Conservation (phyloP, 352 stramenopile genomes). For the Phytophthora tubulina region DNA sequence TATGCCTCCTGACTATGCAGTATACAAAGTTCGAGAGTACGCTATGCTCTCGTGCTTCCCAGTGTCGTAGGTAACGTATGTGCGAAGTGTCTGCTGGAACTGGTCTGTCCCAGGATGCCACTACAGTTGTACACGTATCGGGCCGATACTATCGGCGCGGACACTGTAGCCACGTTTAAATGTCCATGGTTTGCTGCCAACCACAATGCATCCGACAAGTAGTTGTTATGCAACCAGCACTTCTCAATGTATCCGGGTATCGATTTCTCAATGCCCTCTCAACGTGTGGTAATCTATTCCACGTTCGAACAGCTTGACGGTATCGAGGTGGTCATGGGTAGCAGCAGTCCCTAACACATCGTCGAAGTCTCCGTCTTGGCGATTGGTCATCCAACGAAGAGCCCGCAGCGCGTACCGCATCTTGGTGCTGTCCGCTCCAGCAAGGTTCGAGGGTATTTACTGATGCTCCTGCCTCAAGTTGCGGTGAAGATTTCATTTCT, state of each 20-base stretch:
- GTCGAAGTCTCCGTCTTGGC: neutral
- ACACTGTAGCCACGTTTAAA: too few relatives aligned
- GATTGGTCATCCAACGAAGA: too few relatives aligned
- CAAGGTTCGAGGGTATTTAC: neutral
- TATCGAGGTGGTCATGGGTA: slow-evolving; percentile 14
- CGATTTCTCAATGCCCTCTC: neutral
- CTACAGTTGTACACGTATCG: too few relatives aligned
- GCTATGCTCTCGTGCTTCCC: too few relatives aligned
- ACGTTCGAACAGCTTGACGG: slow-evolving; percentile 9
- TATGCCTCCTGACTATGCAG: too few relatives aligned
- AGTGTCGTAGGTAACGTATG: too few relatives aligned
- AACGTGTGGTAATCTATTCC: neutral
- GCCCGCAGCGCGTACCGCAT: slow-evolving; percentile 3
- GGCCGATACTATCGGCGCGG: neutral
- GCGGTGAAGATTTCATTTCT: slow-evolving; percentile 4
- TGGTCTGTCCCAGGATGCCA: too few relatives aligned
- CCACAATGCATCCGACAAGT: neutral
- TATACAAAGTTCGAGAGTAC: too few relatives aligned
- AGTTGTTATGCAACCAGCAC: neutral
- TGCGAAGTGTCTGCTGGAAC: too few relatives aligned
- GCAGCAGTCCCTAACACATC: neutral
- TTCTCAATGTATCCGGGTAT: too few relatives aligned
- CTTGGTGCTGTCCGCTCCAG: neutral
- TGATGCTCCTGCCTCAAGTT: slow-evolving; percentile 10
- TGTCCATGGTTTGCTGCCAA: slow-evolving; percentile 2